These are phyloP conservation scores for Diplodia seriata DNA, from an alignment of 2,329 filamentous ascomycete species.

Conservation along the genomic window DNA sequence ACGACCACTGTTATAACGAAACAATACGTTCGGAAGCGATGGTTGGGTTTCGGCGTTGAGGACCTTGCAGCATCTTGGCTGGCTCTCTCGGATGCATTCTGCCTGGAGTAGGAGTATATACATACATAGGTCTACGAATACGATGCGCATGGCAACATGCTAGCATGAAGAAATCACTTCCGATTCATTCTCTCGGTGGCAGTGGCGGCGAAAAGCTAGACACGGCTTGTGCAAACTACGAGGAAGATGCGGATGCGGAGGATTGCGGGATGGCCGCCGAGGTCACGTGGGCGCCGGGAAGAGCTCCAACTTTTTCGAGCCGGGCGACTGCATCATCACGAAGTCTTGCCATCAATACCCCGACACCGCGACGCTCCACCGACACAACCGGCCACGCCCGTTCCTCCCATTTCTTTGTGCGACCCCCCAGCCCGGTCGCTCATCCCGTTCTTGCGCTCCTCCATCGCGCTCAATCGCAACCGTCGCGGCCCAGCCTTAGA, in stretches of 20 bases:
- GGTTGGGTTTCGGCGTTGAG: conserved; percentile 9
- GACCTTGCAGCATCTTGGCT: conserved; percentile 24
- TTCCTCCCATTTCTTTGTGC: background rate
- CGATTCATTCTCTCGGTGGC: background rate
- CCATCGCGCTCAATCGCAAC: conserved; percentile 13
- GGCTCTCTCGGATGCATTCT: conserved; percentile 27
- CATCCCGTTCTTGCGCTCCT: background rate
- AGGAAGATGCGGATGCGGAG: conserved; percentile 15
- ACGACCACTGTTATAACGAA: conserved; percentile 7
- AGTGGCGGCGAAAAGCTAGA: background rate
- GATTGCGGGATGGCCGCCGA: conserved; percentile 19
- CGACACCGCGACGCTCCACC: conserved; percentile 23
- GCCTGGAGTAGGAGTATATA: conserved; percentile 27
- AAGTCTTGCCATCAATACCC: conserved; percentile 29
- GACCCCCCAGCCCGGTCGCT: background rate
- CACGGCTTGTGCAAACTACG: background rate
- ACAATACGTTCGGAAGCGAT: conserved; percentile 6
- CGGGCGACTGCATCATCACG: conserved; percentile 25
- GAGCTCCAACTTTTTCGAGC: conserved; percentile 32
- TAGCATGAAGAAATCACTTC: background rate
- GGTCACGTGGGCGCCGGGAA: conserved; percentile 14
- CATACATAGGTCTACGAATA: background rate
- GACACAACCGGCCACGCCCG: conserved; percentile 5
- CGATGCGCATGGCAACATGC: background rate
- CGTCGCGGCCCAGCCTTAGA: conserved; percentile 3